Percentiles rank a stretch among this genome's conserved stretches.
These are phyloP conservation scores for Decorospora gaudefroyi DNA, from an alignment of 2,329 filamentous ascomycete species.

Conservation along the genomic window DNA sequence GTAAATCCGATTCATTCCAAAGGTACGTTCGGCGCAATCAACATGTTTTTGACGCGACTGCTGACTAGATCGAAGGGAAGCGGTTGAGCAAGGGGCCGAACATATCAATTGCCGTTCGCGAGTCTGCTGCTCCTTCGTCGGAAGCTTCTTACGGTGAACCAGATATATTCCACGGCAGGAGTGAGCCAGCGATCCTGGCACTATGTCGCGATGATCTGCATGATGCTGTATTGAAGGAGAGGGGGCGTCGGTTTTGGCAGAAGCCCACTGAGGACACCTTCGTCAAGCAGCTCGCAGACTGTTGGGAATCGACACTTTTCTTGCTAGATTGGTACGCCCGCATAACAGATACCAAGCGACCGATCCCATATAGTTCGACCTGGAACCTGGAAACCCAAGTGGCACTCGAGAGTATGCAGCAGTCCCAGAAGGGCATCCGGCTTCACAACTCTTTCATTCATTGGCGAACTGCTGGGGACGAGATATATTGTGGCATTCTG, in stretches of 20 bases:
- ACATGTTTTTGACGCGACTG: neutral
- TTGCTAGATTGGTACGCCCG: constrained; percentile 60
- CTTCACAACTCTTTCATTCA: constrained; percentile 63
- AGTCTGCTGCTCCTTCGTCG: constrained; percentile 35
- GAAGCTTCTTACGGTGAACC: constrained; percentile 32
- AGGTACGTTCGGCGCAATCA: constrained; percentile 20
- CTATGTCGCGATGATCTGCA: constrained; percentile 54
- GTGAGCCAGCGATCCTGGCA: constrained; percentile 56
- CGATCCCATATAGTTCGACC: constrained; percentile 60
- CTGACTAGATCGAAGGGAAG: constrained; percentile 21
- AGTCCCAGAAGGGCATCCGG: constrained; percentile 59
- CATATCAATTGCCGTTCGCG: constrained; percentile 35
- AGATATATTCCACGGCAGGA: constrained; percentile 52
- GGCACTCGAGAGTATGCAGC: constrained; percentile 57
- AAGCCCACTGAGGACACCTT: constrained; percentile 53
- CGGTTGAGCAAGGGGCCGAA: constrained; percentile 22
- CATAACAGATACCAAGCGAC: constrained; percentile 54
- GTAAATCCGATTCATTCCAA: neutral
- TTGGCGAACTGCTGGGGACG: constrained; percentile 61
- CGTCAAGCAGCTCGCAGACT: constrained; percentile 56
- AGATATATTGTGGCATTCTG: constrained; percentile 59
- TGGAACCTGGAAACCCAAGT: constrained; percentile 64
- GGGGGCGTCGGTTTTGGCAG: constrained; percentile 50
- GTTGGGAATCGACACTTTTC: constrained; percentile 60
- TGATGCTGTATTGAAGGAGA: constrained; percentile 54